Evolutionary conservation across 305 asterid species (phyloP).

Genomic region (Fraxinus nigra): DNA sequence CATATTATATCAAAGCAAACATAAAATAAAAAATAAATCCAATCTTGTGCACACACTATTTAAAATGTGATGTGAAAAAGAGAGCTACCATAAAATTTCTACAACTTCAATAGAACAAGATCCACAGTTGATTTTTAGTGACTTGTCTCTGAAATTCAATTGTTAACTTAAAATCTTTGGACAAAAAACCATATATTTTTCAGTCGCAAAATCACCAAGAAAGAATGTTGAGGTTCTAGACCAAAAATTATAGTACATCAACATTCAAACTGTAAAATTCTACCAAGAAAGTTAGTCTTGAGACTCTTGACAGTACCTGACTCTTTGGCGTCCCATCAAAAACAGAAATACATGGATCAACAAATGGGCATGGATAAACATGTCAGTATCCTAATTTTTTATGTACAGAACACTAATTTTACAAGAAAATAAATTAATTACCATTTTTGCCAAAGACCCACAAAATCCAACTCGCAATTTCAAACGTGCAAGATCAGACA

Average conservation of each 20-base stretch:
- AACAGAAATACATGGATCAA: background rate
- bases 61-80: background rate
- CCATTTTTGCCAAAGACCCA: background rate
- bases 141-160: background rate
- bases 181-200: background rate
- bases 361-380: background rate
- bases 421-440: background rate
- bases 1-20: background rate
- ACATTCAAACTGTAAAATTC: background rate
- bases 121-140: background rate
- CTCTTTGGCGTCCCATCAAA: background rate
- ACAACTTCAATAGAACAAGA: background rate
- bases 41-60: background rate
- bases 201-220: background rate
- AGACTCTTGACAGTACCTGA: background rate
- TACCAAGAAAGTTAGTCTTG: background rate
- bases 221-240: background rate
- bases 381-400: background rate
- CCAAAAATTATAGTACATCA: background rate
- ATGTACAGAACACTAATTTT: background rate
- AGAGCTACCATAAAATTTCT: background rate
- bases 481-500: background rate
- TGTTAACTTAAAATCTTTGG: background rate
- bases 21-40: background rate
- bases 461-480: background rate